These are phyloP conservation scores for Aurinia saxatilis DNA, from an alignment of 345 rosid species.

Conservation along the genomic window DNA sequence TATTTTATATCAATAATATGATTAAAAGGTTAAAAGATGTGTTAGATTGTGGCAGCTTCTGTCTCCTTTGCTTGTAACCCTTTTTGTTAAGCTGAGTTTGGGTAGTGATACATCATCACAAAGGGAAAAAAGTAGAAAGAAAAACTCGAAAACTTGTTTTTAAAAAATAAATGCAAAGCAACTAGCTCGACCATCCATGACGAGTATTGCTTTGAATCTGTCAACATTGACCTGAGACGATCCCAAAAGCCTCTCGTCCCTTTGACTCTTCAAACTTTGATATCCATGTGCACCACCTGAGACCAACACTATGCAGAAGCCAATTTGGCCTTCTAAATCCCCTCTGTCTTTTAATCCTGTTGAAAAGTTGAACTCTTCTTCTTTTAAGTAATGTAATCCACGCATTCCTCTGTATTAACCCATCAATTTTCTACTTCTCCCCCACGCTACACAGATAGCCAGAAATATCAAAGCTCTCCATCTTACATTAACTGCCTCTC, in stretches of 20 bases:
- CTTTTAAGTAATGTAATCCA: neutral
- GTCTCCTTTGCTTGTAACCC: neutral
- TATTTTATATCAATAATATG: neutral
- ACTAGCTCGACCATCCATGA: neutral
- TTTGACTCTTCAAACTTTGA: neutral
- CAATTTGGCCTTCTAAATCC: slow-evolving; percentile 18
- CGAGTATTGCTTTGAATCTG: slow-evolving; percentile 17
- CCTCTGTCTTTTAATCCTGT: slow-evolving; percentile 8
- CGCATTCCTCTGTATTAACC: slow-evolving; percentile 10
- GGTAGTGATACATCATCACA: neutral
- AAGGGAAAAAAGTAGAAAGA: neutral
- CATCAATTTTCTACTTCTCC: no score
- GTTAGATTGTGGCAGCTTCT: slow-evolving; percentile 9
- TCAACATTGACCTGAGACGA: slow-evolving; percentile 19
- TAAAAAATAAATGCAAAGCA: neutral
- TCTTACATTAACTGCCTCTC: slow-evolving; percentile 9
- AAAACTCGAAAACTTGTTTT: neutral
- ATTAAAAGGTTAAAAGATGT: neutral
- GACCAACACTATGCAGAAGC: slow-evolving; percentile 8
- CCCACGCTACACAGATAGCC: no score
- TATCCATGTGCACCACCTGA: neutral
- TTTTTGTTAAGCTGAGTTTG: neutral
- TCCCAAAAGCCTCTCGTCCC: slow-evolving; percentile 22
- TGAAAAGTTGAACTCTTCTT: slow-evolving; percentile 19
- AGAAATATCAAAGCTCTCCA: no score